phyloP scores from a whole-genome alignment of 225 moss, liverwort and hornwort genomes.

The Sphagnum tenellum region DNA sequence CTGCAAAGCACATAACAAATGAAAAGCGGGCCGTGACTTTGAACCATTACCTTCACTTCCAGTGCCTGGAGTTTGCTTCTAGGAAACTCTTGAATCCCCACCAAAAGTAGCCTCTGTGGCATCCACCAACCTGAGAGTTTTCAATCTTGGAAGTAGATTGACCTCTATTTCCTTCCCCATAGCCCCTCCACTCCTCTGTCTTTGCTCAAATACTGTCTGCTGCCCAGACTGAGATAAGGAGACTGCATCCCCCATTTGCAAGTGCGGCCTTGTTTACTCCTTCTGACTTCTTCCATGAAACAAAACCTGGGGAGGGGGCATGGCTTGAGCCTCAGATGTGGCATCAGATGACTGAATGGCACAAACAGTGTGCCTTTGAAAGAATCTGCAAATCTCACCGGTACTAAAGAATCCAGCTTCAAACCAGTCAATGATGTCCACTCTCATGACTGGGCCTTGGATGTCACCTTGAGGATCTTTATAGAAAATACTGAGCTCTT shows the following conservation, averaged over 20 bases:
- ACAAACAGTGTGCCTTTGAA: conserved; percentile 55
- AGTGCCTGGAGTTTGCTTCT: conserved; percentile 15
- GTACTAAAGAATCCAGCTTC: conserved; percentile 98
- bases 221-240: conserved; percentile 29
- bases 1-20: no score
- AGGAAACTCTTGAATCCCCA: conserved; percentile 19
- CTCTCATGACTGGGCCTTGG: conserved; percentile 81
- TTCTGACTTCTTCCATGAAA: conserved; percentile 61
- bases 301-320: conserved; percentile 89
- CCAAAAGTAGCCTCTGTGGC: conserved; percentile 25
- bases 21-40: no score
- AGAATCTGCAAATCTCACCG: conserved; percentile 78
- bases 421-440: conserved; percentile 95
- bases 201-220: conserved; percentile 5
- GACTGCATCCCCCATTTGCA: conserved; percentile 48
- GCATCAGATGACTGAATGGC: conserved; percentile 79
- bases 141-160: conserved; percentile 13
- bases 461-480: conserved; percentile 92
- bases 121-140: no score
- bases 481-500: conserved; percentile 70
- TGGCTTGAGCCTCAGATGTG: conserved; percentile 93
- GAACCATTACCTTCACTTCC: conserved; percentile 26
- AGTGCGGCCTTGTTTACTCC: conserved; percentile 52
- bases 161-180: conserved; percentile 10
- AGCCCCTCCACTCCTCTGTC: conserved; percentile 16